Evolutionary conservation across 192 early-diverging fungal species (phyloP).

Genomic region (Coemansia sp.): DNA sequence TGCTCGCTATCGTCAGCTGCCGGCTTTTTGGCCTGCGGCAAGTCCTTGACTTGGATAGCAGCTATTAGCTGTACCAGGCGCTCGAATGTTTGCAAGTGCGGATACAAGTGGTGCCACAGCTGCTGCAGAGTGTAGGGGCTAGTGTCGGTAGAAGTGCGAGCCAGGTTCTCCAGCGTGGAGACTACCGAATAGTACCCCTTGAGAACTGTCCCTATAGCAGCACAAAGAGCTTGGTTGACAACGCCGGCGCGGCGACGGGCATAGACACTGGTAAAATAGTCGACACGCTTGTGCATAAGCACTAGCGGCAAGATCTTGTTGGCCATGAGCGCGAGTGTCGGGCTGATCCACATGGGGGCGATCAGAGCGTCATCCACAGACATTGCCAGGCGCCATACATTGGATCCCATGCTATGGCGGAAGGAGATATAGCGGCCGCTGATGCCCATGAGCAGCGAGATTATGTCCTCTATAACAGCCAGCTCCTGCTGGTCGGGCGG

Average conservation of each 20-base stretch:
- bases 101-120: conserved; percentile 87
- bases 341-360: conserved; percentile 58
- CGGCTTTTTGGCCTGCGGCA: conserved; percentile 27
- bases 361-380: conserved; percentile 47
- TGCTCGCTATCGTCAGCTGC: conserved; percentile 1
- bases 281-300: conserved; percentile 71
- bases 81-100: conserved; percentile 65
- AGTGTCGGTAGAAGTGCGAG: conserved; percentile 57
- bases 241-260: conserved; percentile 80
- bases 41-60: conserved; percentile 49
- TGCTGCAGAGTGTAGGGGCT: conserved; percentile 85
- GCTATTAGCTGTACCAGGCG: conserved; percentile 59
- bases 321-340: conserved; percentile 67
- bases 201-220: conserved; percentile 72
- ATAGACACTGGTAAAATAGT: conserved; percentile 76
- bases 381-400: conserved; percentile 52
- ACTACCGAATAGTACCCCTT: conserved; percentile 87
- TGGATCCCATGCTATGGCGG: conserved; percentile 33
- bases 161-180: conserved; percentile 89
- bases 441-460: conserved; percentile 88
- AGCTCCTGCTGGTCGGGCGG: conserved; percentile 71
- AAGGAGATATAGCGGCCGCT: conserved; percentile 74
- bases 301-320: conserved; percentile 80
- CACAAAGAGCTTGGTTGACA: conserved; percentile 88
- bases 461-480: conserved; percentile 84